A percentile compares a stretch with the other conserved stretches of the same genome.
phyloP scores from a whole-genome alignment of 2,329 filamentous ascomycete genomes.

The Verticillium albo-atrum region DNA sequence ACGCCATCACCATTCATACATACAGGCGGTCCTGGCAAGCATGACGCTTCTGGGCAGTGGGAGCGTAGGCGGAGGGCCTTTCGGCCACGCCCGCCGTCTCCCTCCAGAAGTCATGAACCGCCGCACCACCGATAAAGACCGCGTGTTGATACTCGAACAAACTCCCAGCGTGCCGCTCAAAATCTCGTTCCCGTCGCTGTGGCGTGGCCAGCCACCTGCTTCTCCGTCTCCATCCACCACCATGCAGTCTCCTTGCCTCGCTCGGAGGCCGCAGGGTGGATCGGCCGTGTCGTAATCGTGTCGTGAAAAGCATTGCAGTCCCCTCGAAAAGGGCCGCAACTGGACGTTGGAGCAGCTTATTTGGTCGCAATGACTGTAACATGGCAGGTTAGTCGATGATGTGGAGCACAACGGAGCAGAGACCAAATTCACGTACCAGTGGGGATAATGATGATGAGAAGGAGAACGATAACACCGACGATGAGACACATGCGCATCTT shows the following conservation, averaged over 20 bases:
- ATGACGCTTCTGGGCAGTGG: background rate
- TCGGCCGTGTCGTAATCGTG: slow-evolving; percentile 10
- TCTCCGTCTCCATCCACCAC: background rate
- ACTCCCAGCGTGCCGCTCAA: background rate
- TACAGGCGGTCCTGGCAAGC: slow-evolving; percentile 7
- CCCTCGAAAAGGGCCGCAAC: background rate
- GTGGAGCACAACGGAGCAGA: background rate
- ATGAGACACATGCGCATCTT: slow-evolving; percentile 99
- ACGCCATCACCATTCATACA: slow-evolving; percentile 15
- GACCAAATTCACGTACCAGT: slow-evolving; percentile 58
- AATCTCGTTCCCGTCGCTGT: background rate
- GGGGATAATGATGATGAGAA: slow-evolving; percentile 92
- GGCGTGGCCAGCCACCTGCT: background rate
- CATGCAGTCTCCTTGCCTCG: background rate
- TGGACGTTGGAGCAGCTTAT: background rate
- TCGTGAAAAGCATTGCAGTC: slow-evolving; percentile 12
- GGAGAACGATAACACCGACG: slow-evolving; percentile 82
- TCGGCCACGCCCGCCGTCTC: background rate
- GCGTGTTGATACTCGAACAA: background rate
- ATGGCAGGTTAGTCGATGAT: background rate
- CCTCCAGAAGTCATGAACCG: background rate
- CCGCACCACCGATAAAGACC: background rate
- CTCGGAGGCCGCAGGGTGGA: background rate
- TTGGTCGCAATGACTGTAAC: slow-evolving; percentile 37
- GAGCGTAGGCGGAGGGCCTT: background rate